phyloP scores from a whole-genome alignment of 1,284 basidiomycete species.

The Pholiota adiposa region DNA sequence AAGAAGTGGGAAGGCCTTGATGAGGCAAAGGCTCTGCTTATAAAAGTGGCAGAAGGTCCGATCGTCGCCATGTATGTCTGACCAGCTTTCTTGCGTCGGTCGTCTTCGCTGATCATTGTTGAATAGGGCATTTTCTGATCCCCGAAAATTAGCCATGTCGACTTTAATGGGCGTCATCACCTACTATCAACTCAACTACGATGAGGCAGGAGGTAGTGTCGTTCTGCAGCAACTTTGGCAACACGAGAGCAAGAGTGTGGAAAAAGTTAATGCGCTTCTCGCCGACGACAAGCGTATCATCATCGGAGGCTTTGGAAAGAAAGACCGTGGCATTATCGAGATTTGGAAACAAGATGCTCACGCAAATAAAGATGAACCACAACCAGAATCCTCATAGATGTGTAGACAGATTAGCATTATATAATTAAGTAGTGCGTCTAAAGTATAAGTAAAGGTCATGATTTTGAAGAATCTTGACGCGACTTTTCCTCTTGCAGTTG shows the following conservation, averaged over 20 bases:
- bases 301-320: conserved; percentile 62
- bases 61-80: conserved; percentile 64
- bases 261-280: conserved; percentile 67
- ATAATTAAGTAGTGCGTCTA: conserved; percentile 6
- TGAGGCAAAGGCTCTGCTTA: conserved; percentile 45
- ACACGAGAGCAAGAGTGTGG: conserved; percentile 41
- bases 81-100: not conserved
- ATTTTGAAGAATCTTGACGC: conserved; percentile 12
- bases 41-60: conserved; percentile 69
- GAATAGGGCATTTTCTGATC: conserved; percentile 52
- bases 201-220: conserved; percentile 34
- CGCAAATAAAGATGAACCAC: not conserved
- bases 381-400: not conserved
- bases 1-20: conserved; percentile 76
- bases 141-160: conserved; percentile 51
- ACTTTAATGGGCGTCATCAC: conserved; percentile 64
- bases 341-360: conserved; percentile 46
- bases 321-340: conserved; percentile 64
- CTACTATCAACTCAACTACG: conserved; percentile 47
- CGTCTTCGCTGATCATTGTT: not conserved
- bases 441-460: conserved; percentile 3
- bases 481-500: conserved; percentile 39
- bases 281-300: conserved; percentile 47
- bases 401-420: conserved; percentile 9
- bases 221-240: conserved; percentile 49